Conservation (phyloP, 2,329 filamentous ascomycete species). For the Chrysoporthe deuterocubensis region DNA sequence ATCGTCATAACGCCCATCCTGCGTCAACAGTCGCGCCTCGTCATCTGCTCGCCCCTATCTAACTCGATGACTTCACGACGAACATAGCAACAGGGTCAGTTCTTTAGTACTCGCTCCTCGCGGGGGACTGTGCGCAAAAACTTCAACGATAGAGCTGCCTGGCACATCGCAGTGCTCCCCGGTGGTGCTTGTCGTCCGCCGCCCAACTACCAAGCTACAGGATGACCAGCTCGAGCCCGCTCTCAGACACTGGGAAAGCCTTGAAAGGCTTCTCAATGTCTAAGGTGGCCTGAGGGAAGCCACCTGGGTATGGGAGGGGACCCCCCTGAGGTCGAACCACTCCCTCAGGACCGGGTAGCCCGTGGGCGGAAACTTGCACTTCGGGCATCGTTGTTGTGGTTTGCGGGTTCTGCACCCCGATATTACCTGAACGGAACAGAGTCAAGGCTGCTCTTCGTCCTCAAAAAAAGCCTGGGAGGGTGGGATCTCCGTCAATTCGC, state of each 20-base stretch:
- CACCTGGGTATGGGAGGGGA: slow-evolving; percentile 15
- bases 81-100: slow-evolving; percentile 11
- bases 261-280: not conserved
- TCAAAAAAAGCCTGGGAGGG: slow-evolving; percentile 18
- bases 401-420: slow-evolving; percentile 15
- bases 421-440: slow-evolving; percentile 6
- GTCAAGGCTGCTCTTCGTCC: slow-evolving; percentile 19
- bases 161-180: slow-evolving; percentile 15
- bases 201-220: slow-evolving; percentile 19
- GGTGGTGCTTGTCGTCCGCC: slow-evolving; percentile 1
- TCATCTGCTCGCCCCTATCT: not conserved
- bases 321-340: not conserved
- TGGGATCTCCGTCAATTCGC: slow-evolving; percentile 15
- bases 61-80: not conserved
- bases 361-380: not conserved
- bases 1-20: not conserved
- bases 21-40: not conserved
- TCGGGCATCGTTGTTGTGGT: slow-evolving; percentile 6
- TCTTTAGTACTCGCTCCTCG: slow-evolving; percentile 11
- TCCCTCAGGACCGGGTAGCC: slow-evolving; percentile 10
- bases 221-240: not conserved
- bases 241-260: not conserved
- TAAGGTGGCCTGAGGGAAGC: not conserved
- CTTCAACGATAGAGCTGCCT: slow-evolving; percentile 17
- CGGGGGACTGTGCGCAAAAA: slow-evolving; percentile 13